A percentile compares a stretch with the other conserved stretches of the same genome.
Evolutionary conservation across 148 eudicot species (phyloP).

Genomic region (Cornus kousa): DNA sequence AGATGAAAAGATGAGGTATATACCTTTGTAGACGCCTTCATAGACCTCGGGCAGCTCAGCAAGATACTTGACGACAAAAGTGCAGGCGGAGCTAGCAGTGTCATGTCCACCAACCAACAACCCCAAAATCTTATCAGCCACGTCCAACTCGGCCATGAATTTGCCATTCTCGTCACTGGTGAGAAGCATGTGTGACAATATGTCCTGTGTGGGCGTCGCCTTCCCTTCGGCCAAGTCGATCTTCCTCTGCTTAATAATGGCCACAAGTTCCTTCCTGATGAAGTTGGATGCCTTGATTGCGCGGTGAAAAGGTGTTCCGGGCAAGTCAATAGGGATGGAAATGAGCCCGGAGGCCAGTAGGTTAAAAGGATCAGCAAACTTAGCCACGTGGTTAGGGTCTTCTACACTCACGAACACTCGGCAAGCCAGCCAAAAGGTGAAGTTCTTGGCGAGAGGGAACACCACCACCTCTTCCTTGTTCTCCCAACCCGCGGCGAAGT

Average conservation of each 20-base stretch:
- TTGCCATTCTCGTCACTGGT: slow-evolving; percentile 46
- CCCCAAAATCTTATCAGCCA: slow-evolving; percentile 46
- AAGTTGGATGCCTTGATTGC: slow-evolving; percentile 38
- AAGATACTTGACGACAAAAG: slow-evolving; percentile 42
- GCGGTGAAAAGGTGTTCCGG: slow-evolving; percentile 37
- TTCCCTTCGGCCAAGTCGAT: slow-evolving; percentile 36
- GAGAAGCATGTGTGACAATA: slow-evolving; percentile 44
- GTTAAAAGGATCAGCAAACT: slow-evolving; percentile 30
- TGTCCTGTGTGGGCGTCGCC: slow-evolving; percentile 39
- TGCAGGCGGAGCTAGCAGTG: slow-evolving; percentile 48
- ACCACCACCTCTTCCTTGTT: slow-evolving; percentile 30
- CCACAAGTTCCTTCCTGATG: slow-evolving; percentile 26
- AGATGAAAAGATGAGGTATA: too few relatives aligned
- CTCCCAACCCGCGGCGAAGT: slow-evolving; percentile 51
- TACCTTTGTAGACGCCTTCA: slow-evolving; percentile 42
- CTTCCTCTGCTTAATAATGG: slow-evolving; percentile 36
- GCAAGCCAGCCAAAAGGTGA: slow-evolving; percentile 49
- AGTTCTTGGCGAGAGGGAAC: slow-evolving; percentile 36
- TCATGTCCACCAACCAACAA: slow-evolving; percentile 47
- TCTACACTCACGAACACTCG: slow-evolving; percentile 40
- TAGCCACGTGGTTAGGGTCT: slow-evolving; percentile 30
- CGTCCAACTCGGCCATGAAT: slow-evolving; percentile 36
- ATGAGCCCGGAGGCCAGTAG: slow-evolving; percentile 33
- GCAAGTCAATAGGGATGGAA: slow-evolving; percentile 40
- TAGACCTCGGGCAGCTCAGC: slow-evolving; percentile 47